Evolutionary conservation across 306 rosid genomes (phyloP).

Genomic region (Cotoneaster glaucophyllus): DNA sequence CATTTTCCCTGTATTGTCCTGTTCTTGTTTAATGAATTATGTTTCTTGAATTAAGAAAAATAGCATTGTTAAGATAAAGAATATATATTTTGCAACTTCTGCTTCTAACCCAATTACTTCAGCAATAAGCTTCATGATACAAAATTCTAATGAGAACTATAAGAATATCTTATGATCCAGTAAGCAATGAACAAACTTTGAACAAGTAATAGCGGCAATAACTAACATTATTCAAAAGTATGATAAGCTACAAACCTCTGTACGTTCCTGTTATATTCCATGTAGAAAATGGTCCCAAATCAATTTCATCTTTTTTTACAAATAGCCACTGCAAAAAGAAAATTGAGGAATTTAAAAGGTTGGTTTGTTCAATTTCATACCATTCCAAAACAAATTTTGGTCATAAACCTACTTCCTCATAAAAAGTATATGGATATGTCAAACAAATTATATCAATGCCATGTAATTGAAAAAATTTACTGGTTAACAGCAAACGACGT

Average conservation of each 20-base stretch:
- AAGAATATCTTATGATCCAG: neutral
- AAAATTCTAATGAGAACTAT: neutral
- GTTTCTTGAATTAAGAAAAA: too few relatives aligned
- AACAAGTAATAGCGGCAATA: neutral
- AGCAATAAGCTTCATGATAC: neutral
- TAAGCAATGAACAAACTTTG: neutral
- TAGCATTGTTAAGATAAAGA: neutral
- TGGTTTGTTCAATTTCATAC: constrained; percentile 16
- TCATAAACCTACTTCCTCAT: neutral
- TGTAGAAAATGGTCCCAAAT: constrained; percentile 72
- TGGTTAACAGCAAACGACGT: neutral
- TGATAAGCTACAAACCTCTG: constrained; percentile 54
- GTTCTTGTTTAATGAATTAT: neutral
- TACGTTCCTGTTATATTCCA: constrained; percentile 98
- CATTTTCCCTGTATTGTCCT: neutral
- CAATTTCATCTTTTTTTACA: constrained; percentile 74
- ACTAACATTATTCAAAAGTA: neutral
- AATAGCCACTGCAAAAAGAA: constrained; percentile 76
- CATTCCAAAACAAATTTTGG: neutral
- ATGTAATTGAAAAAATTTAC: neutral
- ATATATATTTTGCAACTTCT: neutral
- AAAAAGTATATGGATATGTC: neutral
- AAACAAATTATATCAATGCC: neutral
- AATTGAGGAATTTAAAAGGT: constrained; percentile 18
- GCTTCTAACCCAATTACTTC: neutral